Base-by-base conservation (phyloP, 345 rosid genomes). In the Populus simonii region DNA sequence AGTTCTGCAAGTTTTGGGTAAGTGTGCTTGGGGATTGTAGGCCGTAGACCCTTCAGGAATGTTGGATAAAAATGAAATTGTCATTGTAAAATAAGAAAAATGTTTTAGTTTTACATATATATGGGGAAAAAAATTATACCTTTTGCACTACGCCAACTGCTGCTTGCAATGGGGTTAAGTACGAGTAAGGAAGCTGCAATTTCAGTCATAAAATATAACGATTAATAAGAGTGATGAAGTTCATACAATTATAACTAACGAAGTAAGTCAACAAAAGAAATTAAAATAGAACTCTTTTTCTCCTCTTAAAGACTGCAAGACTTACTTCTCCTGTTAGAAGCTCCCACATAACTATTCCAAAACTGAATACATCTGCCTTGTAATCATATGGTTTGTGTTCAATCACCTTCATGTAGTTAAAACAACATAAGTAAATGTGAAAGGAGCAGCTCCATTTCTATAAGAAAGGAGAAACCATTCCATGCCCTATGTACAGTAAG, bases 141-240 rank as follows among this genome's bases (percentile, higher is more conserved):
- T 90, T 94, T 83, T 94, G 97, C 81, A 92, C 97, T 78, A 93
- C 97, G 25, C 97, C 97, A 8, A 92, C 93, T 43, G 98, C 97
- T 41, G 97, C 97, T 87, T 96, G 98, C 79, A 96, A 78, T 65
- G 97, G 98, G 79, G 97, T 91, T 74, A 92, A 74, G 83, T 77
- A 78, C 15, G 94, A 76, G 74, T 96, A 94, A 49, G 98, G 97
- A 45, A 93, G 89, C 98, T 94, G 93, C 49, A 61, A 81, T 74
- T 81, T 71, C 41, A 71, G 55, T 49, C 39, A 13, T 0, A 62
- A 57, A 77, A 49, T 43, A 59, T 9, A 70, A 73, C 61, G n/a
- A 33, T 75, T 22, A 47, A 66, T 71, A 23, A 69, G 63, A 61
- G 16, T 17, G 35, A n/a, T n/a, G 23, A 53, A 62, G 68, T 38